Evolutionary conservation across 306 rosid species (phyloP).

Genomic region (Vigna hirtella): DNA sequence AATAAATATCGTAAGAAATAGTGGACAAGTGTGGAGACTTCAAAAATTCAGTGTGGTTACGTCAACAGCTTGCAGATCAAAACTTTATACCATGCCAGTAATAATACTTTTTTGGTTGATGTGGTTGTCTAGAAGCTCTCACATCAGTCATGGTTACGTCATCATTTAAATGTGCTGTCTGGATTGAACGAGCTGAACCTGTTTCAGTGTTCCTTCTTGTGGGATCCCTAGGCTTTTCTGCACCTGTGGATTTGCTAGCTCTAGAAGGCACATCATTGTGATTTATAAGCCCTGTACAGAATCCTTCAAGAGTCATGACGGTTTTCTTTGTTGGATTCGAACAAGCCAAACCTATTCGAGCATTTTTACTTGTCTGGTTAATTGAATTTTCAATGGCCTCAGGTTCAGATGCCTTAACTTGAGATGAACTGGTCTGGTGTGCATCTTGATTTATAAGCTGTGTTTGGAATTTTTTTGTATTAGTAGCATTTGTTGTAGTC

Average conservation of each 20-base stretch:
- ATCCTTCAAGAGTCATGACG: no score
- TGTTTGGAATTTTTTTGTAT: constrained; percentile 28
- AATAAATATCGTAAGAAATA: background rate
- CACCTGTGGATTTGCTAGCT: constrained; percentile 27
- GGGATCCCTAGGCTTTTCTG: constrained; percentile 2
- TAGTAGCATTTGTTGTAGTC: background rate
- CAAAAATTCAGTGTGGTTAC: no score
- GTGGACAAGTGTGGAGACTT: no score
- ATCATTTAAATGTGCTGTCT: constrained; percentile 3
- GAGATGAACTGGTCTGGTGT: background rate
- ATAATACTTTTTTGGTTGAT: background rate
- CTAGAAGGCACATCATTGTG: background rate
- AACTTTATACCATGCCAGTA: no score
- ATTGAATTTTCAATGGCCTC: background rate
- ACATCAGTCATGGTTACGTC: background rate
- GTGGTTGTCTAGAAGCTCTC: background rate
- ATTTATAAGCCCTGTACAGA: no score
- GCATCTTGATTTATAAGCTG: constrained; percentile 27
- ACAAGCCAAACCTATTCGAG: background rate
- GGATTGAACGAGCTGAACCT: background rate
- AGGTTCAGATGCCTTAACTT: background rate
- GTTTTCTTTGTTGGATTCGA: no score
- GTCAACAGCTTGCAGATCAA: no score
- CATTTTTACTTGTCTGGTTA: background rate
- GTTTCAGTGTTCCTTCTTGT: constrained; percentile 7